Evolutionary conservation across 2,329 filamentous ascomycete genomes (phyloP).

Genomic region (Cadophora sp.): DNA sequence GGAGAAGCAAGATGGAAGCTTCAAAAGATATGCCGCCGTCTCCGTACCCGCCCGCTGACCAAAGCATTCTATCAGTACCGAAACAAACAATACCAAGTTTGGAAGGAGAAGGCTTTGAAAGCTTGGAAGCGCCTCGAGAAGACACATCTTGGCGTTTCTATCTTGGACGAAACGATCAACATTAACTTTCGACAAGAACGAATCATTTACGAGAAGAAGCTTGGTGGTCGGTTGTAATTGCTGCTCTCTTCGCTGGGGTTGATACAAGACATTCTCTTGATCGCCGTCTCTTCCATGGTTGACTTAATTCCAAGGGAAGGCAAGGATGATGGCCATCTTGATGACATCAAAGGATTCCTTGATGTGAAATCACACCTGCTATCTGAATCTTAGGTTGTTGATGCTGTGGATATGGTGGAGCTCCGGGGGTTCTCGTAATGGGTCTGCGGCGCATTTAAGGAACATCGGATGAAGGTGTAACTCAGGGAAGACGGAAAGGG

Average conservation of each 20-base stretch:
- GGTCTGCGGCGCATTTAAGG: background rate
- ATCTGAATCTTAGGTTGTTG: background rate
- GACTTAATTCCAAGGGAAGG: background rate
- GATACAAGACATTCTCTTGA: background rate
- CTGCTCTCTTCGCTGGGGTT: background rate
- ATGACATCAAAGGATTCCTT: constrained; percentile 13
- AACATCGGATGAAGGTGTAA: constrained; percentile 10
- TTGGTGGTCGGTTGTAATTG: constrained; percentile 12
- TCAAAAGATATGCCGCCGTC: constrained; percentile 22
- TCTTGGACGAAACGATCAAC: constrained; percentile 30
- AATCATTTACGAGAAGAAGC: constrained; percentile 29
- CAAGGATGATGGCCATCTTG: background rate
- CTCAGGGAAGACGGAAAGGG: background rate
- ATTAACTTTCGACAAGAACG: constrained; percentile 32
- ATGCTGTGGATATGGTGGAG: constrained; percentile 11
- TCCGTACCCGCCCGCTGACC: constrained; percentile 17
- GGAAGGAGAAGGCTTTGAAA: constrained; percentile 26
- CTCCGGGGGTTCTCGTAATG: background rate
- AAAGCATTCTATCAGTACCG: constrained; percentile 24
- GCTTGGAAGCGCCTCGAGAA: constrained; percentile 31
- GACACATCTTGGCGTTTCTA: constrained; percentile 22
- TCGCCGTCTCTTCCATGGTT: background rate
- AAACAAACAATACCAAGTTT: constrained; percentile 22
- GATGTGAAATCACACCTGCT: background rate
- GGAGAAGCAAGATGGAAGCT: constrained; percentile 28